A percentile compares a stretch with the other conserved stretches of the same genome.
Conservation (phyloP, 73 alveolate genomes). For the Paramecium biaurelia region DNA sequence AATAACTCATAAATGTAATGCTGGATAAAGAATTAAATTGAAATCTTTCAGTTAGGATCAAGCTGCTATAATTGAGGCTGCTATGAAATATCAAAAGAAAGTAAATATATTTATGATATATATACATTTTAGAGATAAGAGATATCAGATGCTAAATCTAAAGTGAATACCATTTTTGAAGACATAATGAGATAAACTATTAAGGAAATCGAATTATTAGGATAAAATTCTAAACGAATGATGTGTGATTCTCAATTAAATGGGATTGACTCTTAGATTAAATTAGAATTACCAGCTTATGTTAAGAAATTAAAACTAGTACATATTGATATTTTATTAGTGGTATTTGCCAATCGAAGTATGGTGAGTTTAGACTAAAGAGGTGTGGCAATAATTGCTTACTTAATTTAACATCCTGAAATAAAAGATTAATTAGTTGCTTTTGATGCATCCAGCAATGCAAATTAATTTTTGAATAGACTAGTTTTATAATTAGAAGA, state of each 20-base stretch:
- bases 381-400: not conserved
- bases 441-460: not conserved
- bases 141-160: not conserved
- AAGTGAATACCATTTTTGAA: not conserved
- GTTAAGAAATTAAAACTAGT: not conserved
- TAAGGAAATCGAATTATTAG: not conserved
- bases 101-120: not conserved
- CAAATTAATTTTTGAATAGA: not conserved
- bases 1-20: constrained; percentile 18
- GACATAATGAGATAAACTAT: not conserved
- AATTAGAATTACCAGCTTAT: not conserved
- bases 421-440: not conserved
- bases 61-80: not conserved
- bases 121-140: not conserved
- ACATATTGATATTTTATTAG: not conserved
- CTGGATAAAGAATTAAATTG: constrained; percentile 1
- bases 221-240: not conserved
- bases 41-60: constrained; percentile 7
- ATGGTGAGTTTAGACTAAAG: constrained; percentile 12
- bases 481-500: not conserved
- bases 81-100: not conserved
- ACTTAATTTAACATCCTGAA: not conserved
- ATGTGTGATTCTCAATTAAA: not conserved
- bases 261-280: not conserved
- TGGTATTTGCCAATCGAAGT: constrained; percentile 15